Conservation (phyloP, 176 grass and related monocot genomes). For the Chloris gayana region DNA sequence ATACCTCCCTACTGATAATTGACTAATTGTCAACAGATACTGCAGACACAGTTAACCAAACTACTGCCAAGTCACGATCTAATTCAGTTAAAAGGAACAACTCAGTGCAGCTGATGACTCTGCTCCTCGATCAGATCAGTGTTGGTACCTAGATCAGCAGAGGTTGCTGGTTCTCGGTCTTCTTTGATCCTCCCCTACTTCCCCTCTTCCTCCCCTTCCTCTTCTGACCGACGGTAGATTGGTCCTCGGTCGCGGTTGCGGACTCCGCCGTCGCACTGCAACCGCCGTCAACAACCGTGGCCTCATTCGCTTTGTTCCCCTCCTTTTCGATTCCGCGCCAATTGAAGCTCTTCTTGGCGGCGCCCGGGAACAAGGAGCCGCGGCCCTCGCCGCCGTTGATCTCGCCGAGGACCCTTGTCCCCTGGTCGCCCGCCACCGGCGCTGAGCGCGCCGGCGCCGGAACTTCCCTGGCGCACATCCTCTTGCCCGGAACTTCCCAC, state of each 20-base stretch:
- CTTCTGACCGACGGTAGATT: background rate
- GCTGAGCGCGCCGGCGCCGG: background rate
- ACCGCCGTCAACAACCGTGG: background rate
- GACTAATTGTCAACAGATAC: background rate
- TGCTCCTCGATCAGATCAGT: background rate
- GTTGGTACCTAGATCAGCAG: background rate
- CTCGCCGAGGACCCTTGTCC: slow-evolving; percentile 25
- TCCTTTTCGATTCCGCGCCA: background rate
- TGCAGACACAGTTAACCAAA: background rate
- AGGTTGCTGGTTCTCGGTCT: slow-evolving; percentile 10
- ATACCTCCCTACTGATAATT: background rate
- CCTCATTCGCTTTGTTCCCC: background rate
- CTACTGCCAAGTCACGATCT: background rate
- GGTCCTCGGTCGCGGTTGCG: background rate
- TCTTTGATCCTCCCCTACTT: background rate
- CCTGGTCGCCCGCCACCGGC: background rate
- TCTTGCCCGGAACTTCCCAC: slow-evolving; percentile 16
- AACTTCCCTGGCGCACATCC: slow-evolving; percentile 21
- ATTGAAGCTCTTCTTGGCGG: background rate
- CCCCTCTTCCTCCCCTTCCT: background rate
- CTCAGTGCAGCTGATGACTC: background rate
- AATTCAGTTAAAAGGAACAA: background rate
- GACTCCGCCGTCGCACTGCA: background rate
- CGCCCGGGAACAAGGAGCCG: background rate
- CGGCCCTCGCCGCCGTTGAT: background rate